Percentiles rank a stretch among this genome's conserved stretches.
Evolutionary conservation across 495 filamentous ascomycete genomes (phyloP).

Genomic region (Talaromyces liani): DNA sequence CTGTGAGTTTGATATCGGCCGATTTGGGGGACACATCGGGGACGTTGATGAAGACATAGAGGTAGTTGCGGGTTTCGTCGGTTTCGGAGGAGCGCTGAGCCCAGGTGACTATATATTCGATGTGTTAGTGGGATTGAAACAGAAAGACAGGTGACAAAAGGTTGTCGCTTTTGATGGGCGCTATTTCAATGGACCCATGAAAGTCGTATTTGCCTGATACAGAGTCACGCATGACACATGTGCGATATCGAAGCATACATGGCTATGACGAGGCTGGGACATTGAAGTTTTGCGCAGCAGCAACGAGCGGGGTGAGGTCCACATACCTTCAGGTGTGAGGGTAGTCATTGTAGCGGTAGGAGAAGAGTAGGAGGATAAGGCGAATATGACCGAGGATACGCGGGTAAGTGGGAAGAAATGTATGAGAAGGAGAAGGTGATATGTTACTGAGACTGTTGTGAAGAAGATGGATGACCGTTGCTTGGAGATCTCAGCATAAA

Average conservation of each 20-base stretch:
- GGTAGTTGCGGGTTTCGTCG: slow-evolving; percentile 79
- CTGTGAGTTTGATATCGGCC: slow-evolving; percentile 71
- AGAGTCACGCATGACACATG: background rate
- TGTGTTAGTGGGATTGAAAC: background rate
- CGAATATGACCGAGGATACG: background rate
- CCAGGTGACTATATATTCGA: slow-evolving; percentile 68
- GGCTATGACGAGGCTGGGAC: slow-evolving; percentile 2
- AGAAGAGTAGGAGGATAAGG: background rate
- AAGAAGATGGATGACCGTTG: background rate
- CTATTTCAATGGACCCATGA: background rate
- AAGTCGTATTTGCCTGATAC: background rate
- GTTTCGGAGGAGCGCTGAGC: slow-evolving; percentile 83
- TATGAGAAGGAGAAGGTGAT: background rate
- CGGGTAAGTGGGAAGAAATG: background rate
- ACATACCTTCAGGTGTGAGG: slow-evolving; percentile 17
- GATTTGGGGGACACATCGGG: slow-evolving; percentile 65
- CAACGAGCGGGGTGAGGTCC: slow-evolving; percentile 2
- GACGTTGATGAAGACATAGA: slow-evolving; percentile 84
- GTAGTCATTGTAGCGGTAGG: background rate
- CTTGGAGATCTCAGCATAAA: background rate
- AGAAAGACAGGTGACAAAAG: background rate
- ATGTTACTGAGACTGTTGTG: background rate
- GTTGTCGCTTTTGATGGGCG: background rate
- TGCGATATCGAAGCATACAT: background rate
- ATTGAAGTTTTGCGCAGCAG: background rate